Conservation (phyloP, 495 filamentous ascomycete species). For the Filosporella fistucella region DNA sequence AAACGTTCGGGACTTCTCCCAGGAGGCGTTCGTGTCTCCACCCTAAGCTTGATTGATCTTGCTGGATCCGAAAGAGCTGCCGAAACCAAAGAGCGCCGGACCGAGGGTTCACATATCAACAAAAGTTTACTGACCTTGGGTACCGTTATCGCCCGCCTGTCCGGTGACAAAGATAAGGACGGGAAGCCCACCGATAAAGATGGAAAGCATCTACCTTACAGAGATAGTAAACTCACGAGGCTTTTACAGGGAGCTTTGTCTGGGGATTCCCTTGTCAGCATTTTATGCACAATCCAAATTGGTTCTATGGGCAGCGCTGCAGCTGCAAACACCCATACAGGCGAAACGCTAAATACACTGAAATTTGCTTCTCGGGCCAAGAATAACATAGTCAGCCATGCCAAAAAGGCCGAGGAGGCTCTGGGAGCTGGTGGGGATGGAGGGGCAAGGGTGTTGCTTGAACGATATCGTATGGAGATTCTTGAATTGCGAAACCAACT, state of each 20-base stretch:
- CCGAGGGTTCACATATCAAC: slow-evolving; percentile 97
- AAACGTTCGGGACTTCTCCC: slow-evolving; percentile 76
- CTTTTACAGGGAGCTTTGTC: slow-evolving; percentile 90
- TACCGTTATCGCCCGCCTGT: slow-evolving; percentile 85
- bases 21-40: slow-evolving; percentile 92
- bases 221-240: slow-evolving; percentile 94
- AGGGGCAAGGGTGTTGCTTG: slow-evolving; percentile 80
- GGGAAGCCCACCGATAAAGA: slow-evolving; percentile 71
- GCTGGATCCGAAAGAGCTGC: slow-evolving; percentile 95
- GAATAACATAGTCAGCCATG: slow-evolving; percentile 97
- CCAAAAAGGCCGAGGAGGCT: slow-evolving; percentile 90
- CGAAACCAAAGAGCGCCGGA: slow-evolving; percentile 88
- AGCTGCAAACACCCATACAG: slow-evolving; percentile 62
- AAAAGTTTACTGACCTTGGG: slow-evolving; percentile 93
- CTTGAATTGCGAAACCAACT: slow-evolving; percentile 75
- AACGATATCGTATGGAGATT: slow-evolving; percentile 94
- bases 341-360: slow-evolving; percentile 89
- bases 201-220: slow-evolving; percentile 86
- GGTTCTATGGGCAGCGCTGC: slow-evolving; percentile 61
- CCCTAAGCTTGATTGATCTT: slow-evolving; percentile 91
- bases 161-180: slow-evolving; percentile 78
- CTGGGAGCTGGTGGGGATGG: slow-evolving; percentile 71
- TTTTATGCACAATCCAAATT: slow-evolving; percentile 90
- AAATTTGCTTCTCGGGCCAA: slow-evolving; percentile 96
- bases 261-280: slow-evolving; percentile 91